Percentiles rank a stretch among this genome's conserved stretches.
Evolutionary conservation across 164 flowering plant genomes (phyloP).

Genomic region (Chimonanthus praecox): DNA sequence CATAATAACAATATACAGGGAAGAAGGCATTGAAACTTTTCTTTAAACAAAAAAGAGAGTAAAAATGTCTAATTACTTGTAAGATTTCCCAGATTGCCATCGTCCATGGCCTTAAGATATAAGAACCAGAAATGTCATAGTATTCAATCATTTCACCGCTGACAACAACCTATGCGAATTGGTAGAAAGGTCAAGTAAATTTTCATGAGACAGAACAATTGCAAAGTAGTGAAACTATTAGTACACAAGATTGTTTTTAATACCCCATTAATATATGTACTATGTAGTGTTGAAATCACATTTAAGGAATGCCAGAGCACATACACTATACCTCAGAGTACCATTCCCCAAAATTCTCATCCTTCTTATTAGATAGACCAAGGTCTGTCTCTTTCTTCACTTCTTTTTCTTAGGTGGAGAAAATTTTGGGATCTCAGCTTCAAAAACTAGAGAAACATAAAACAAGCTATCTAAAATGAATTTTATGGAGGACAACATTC

Average conservation of each 20-base stretch:
- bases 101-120: conserved; percentile 89
- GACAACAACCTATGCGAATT: conserved; percentile 61
- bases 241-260: background rate
- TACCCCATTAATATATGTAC: no score
- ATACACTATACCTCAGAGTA: conserved; percentile 72
- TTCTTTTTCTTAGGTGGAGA: conserved; percentile 48
- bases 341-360: conserved; percentile 97
- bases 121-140: conserved; percentile 96
- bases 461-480: background rate
- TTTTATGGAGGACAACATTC: background rate
- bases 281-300: background rate
- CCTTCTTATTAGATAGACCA: conserved; percentile 78
- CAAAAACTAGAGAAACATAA: background rate
- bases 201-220: background rate
- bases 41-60: no score
- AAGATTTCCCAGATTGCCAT: conserved; percentile 84
- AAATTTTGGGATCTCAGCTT: background rate
- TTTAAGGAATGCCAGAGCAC: no score
- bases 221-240: background rate
- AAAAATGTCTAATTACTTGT: conserved; percentile 37
- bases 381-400: conserved; percentile 92
- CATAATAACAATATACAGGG: no score
- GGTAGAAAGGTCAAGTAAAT: background rate
- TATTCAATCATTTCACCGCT: conserved; percentile 86
- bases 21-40: no score